Percentiles rank a stretch among this genome's conserved stretches.
Conservation (phyloP, 345 rosid genomes). For the Alliaria petiolata region DNA sequence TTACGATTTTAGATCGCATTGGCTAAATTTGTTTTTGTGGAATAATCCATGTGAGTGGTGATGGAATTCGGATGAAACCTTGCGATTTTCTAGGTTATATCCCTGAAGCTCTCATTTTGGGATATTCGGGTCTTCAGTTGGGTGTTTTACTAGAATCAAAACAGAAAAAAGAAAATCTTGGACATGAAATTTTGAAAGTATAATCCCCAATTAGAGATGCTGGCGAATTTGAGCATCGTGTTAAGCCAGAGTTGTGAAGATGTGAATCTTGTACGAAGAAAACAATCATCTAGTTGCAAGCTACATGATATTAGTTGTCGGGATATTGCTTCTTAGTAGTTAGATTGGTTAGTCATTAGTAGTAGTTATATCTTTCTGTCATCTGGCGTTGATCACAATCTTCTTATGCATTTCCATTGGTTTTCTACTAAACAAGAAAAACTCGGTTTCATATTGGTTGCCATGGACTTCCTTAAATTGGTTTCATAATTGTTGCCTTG, state of each 20-base stretch:
- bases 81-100: not conserved
- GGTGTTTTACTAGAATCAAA: not conserved
- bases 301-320: too few species aligned
- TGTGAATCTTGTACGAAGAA: not conserved
- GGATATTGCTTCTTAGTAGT: not conserved
- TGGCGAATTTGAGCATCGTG: not conserved
- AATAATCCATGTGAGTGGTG: not conserved
- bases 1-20: not conserved
- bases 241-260: not conserved
- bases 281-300: not conserved
- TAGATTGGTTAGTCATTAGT: conserved; percentile 7
- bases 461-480: not conserved
- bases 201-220: not conserved
- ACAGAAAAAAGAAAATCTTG: not conserved
- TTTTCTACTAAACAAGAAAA: not conserved
- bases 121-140: not conserved
- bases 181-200: not conserved
- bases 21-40: not conserved
- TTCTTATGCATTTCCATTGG: not conserved
- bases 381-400: not conserved
- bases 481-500: not conserved
- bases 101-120: not conserved
- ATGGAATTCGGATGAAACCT: not conserved
- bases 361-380: not conserved
- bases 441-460: not conserved